Base-by-base conservation (phyloP, 1,284 basidiomycete genomes). In the Cutaneotrichosporon mucoides region DNA sequence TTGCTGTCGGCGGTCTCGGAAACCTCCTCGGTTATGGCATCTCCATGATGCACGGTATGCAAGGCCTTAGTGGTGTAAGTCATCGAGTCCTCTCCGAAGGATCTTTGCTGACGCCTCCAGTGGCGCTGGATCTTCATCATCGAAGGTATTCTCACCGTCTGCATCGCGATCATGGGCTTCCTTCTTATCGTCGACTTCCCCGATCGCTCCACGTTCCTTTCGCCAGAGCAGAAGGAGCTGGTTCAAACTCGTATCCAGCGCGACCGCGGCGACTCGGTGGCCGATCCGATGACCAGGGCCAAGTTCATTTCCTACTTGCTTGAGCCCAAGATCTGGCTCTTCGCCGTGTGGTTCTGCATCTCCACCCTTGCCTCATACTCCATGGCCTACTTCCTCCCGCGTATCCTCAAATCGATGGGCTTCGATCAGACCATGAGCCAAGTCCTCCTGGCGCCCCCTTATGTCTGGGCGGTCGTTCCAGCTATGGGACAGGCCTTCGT, bases 261-360 rank as follows among this genome's bases (percentile, higher is more conserved):
- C 37, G 81, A 81, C 71, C 76, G 81, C 46, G 77, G 74, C 24
- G 81, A 82, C 65, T 68, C 79, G 24, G 68, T 67, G 16, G 69
- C 70, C 36, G 80, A 82, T 59, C 44, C 66, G 4, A 67, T 81
- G 43, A 78, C 79, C 16, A 59, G 57, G 61, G 36, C 44, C n/a
- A 79, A 78, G 62, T 56, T 75, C n/a, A 13, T 64, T 46, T 66
- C 59, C 45, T 78, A 81, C 66, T 51, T 73, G 13, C 12, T 33
- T 9, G 79, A 80, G 66, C 62, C 70, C 63, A 80, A 80, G 72
- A 64, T 80, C 24, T 81, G 80, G 79, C 62, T 68, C 3, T 81
- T 76, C 57, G 79, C 71, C 34, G 60, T 80, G 51, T 70, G 76
- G 66, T 79, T 80, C 66, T 65, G 69, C 51, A 52, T 60, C 35